Conservation (phyloP, 306 rosid species). For the Sindora glabra region DNA sequence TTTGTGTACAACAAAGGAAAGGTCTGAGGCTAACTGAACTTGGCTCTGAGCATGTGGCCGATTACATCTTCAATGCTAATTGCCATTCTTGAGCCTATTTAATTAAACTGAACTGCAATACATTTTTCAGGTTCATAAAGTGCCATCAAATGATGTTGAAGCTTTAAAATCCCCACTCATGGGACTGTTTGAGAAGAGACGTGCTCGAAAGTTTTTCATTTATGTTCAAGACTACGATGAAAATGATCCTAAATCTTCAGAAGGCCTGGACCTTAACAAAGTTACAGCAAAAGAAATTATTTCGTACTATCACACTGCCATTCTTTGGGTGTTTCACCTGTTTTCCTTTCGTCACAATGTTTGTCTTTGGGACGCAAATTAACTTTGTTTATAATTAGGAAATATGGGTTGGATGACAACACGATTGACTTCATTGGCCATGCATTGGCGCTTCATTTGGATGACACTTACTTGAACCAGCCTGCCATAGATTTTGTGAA, state of each 20-base stretch:
- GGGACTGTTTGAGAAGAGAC: constrained; percentile 62
- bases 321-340: neutral
- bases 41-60: neutral
- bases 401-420: constrained; percentile 52
- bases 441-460: constrained; percentile 58
- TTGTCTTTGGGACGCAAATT: neutral
- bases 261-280: constrained; percentile 42
- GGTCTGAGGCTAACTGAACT: constrained; percentile 16
- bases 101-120: neutral
- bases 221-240: constrained; percentile 51
- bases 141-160: constrained; percentile 54
- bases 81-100: neutral
- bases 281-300: constrained; percentile 49
- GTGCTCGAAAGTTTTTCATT: constrained; percentile 47
- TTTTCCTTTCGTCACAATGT: neutral
- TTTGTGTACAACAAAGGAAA: constrained; percentile 57
- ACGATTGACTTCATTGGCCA: constrained; percentile 60
- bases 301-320: constrained; percentile 19
- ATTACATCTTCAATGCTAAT: neutral
- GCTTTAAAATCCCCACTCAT: constrained; percentile 59
- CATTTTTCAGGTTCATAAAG: constrained; percentile 42
- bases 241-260: constrained; percentile 39
- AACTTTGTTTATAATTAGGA: constrained; percentile 12
- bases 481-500: constrained; percentile 52
- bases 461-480: constrained; percentile 45